Evolutionary conservation across 2,329 filamentous ascomycete genomes (phyloP), one percentile per base, ranked within the genome.

Genomic region (Exophiala xenobiotica): DNA sequence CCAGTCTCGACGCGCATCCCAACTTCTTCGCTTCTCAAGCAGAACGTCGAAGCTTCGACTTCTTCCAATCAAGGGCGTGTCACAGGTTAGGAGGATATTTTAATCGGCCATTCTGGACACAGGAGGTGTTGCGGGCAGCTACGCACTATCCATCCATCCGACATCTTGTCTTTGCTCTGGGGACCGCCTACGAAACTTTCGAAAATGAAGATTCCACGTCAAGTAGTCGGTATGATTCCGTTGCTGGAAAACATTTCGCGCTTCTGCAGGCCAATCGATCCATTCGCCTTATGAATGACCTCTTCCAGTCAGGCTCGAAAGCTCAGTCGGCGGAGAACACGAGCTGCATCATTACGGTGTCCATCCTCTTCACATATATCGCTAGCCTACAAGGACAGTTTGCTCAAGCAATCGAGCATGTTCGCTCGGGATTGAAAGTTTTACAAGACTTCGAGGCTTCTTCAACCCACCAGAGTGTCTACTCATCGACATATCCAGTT

Each of bases 381-480:
- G 78, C 80, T 61, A 78, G 78, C 57, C 68, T 81, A 52, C 75
- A 76, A 31, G 73, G 75, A 33, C 74, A 80, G 50, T 70, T 74
- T 31, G 61, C 62, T 3, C 70, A 72, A 11, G 74, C 76, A 1
- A 62, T 71, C 11, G 56, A 63, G 11, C 71, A 74, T 58, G 59
- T 63, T 6, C 59, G 59, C 6, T 58, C 61, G n/a, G 65, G 66
- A 1, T 41, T 65, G 8, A 64, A 63, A 18, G 67, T 68, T 24
- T 51, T 66, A n/a, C 45, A 46, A 26, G 40, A 31, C 6, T 53
- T 44, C 20, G 50, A 53, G 16, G 16, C 39, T 3, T 22, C 35
- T 2, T 22, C 18, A 18, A 27, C 11, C 7, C 7, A 7, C 19
- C 14, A 33, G 7, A 22, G 26, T 6, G 16, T 6, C 7, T 18